A percentile compares a stretch with the other conserved stretches of the same genome.
phyloP scores from a whole-genome alignment of 2,329 filamentous ascomycete species.

The Tolypocladium inflatum region DNA sequence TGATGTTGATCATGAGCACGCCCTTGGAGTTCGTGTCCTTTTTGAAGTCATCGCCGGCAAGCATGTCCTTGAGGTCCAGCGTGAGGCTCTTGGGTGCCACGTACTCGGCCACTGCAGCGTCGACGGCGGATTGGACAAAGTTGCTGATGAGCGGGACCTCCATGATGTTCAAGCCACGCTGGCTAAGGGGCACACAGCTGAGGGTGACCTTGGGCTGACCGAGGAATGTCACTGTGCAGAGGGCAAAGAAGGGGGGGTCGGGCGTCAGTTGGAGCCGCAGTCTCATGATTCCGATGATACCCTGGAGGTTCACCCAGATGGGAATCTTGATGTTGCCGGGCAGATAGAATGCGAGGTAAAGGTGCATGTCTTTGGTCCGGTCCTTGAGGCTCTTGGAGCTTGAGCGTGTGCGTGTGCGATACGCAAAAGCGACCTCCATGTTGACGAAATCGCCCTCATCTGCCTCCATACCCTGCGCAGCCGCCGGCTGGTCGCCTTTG shows the following conservation, averaged over 20 bases:
- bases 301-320: slow-evolving; percentile 67
- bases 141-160: slow-evolving; percentile 65
- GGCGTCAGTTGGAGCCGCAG: slow-evolving; percentile 63
- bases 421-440: slow-evolving; percentile 65
- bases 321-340: slow-evolving; percentile 43
- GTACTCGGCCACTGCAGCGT: slow-evolving; percentile 65
- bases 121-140: slow-evolving; percentile 66
- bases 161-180: slow-evolving; percentile 63
- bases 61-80: slow-evolving; percentile 66
- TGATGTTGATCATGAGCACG: slow-evolving; percentile 56
- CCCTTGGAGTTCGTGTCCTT: slow-evolving; percentile 60
- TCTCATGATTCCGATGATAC: slow-evolving; percentile 61
- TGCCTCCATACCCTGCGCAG: slow-evolving; percentile 56
- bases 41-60: slow-evolving; percentile 70
- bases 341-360: slow-evolving; percentile 64
- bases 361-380: slow-evolving; percentile 57
- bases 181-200: slow-evolving; percentile 60
- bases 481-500: slow-evolving; percentile 19
- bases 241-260: slow-evolving; percentile 67
- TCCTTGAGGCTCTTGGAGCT: slow-evolving; percentile 54
- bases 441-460: slow-evolving; percentile 74
- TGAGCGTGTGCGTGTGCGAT: slow-evolving; percentile 54
- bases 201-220: slow-evolving; percentile 66
- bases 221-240: slow-evolving; percentile 65
- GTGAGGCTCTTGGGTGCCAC: slow-evolving; percentile 69